A percentile compares a stretch with the other conserved stretches of the same genome.
These are phyloP conservation scores for Kwoniella botswanensis DNA, from an alignment of 768 basidiomycete species.

Conservation along the genomic window DNA sequence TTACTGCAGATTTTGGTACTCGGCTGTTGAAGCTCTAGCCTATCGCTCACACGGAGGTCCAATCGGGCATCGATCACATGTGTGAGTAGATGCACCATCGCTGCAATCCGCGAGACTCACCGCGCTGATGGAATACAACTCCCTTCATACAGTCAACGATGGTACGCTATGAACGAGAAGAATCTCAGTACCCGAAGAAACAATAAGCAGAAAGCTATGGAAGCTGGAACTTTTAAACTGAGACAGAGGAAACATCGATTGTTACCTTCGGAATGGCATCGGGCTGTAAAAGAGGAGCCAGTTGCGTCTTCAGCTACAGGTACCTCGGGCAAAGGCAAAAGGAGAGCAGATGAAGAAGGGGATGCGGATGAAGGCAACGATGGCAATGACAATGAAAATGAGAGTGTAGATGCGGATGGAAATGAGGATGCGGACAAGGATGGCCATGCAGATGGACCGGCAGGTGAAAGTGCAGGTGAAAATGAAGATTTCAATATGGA, in stretches of 20 bases:
- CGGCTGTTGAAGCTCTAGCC: constrained; percentile 36
- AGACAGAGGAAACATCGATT: constrained; percentile 14
- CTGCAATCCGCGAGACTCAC: not conserved
- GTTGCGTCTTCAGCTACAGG: not conserved
- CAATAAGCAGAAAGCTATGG: constrained; percentile 19
- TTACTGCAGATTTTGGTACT: constrained; percentile 19
- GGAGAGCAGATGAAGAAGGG: not conserved
- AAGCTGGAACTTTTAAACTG: constrained; percentile 12
- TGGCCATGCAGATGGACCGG: not conserved
- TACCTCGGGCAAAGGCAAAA: not conserved
- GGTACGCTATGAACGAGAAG: constrained; percentile 2
- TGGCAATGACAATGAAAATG: not conserved
- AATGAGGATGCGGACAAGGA: not conserved
- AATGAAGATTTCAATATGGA: not conserved
- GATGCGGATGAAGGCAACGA: not conserved
- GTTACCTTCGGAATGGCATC: constrained; percentile 13
- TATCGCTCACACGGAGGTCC: constrained; percentile 33
- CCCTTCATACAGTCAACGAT: not conserved
- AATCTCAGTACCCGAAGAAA: not conserved
- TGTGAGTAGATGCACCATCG: constrained; percentile 19
- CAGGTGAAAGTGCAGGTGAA: not conserved
- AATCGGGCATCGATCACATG: constrained; percentile 5
- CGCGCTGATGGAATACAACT: not conserved
- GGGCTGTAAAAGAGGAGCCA: not conserved
- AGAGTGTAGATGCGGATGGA: not conserved